Evolutionary conservation across 2,329 filamentous ascomycete genomes (phyloP).

Genomic region (Pseudogymnoascus sp.): DNA sequence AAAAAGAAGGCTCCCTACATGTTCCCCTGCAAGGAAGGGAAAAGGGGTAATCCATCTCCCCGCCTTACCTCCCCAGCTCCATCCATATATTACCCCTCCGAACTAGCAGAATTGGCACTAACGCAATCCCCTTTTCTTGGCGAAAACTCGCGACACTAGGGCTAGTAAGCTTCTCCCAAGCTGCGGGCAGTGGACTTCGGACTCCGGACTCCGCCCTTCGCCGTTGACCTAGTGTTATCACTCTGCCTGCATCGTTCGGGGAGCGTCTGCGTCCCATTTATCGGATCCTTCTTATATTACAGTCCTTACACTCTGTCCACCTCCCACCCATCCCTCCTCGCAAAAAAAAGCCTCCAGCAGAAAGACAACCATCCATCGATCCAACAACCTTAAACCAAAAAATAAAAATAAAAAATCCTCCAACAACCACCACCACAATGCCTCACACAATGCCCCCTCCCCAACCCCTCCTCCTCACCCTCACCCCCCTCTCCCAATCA

Average conservation of each 20-base stretch:
- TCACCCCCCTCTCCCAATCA: constrained; percentile 57
- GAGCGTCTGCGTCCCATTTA: background rate
- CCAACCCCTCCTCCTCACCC: constrained; percentile 40
- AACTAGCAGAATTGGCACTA: background rate
- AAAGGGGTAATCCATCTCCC: background rate
- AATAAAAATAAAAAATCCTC: background rate
- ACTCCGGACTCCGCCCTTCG: background rate
- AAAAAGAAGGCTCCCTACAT: background rate
- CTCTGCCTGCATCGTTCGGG: background rate
- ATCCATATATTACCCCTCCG: background rate
- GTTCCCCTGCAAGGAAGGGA: too few species aligned
- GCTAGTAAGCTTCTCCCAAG: background rate
- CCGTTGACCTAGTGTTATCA: constrained; percentile 3
- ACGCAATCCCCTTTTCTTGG: background rate
- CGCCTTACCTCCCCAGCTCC: background rate
- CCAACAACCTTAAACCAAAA: background rate
- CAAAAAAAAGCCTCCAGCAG: background rate
- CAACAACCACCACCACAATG: constrained; percentile 9
- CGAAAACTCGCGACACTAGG: constrained; percentile 3
- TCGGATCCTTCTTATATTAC: background rate
- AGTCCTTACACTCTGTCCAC: background rate
- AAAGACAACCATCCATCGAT: background rate
- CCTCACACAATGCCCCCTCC: constrained; percentile 21
- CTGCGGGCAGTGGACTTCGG: background rate
- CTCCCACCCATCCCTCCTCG: background rate